Evolutionary conservation across 75 land plant genomes (phyloP).

Genomic region (Cupressus sempervirens): DNA sequence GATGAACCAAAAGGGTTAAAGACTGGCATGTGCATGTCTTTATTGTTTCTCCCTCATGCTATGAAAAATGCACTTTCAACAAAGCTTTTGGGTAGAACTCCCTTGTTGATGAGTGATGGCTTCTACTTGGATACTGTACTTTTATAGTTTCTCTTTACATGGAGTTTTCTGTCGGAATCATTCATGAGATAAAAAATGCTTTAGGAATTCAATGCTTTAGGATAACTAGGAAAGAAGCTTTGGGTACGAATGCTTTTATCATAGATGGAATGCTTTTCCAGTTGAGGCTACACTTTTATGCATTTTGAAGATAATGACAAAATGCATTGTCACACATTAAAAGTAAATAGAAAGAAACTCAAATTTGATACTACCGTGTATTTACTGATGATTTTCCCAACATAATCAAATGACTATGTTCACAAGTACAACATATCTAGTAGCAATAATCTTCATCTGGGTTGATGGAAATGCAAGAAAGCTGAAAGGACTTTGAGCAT

Average conservation of each 20-base stretch:
- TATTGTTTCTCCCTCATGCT: slow-evolving; percentile 75
- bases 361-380: not conserved
- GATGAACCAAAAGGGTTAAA: slow-evolving; percentile 99
- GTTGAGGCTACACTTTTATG: not conserved
- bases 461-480: not conserved
- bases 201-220: slow-evolving; percentile 94
- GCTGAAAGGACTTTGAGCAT: not conserved
- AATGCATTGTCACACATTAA: not conserved
- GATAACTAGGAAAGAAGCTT: slow-evolving; percentile 71
- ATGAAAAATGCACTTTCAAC: slow-evolving; percentile 88
- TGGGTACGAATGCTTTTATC: slow-evolving; percentile 11
- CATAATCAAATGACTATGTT: not conserved
- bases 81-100: slow-evolving; percentile 73
- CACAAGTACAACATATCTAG: not conserved
- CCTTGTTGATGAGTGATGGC: slow-evolving; percentile 65
- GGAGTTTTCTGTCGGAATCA: slow-evolving; percentile 81
- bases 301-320: not conserved
- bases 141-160: slow-evolving; percentile 80
- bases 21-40: slow-evolving; percentile 95
- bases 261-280: not conserved
- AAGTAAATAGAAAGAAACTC: not conserved
- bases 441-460: not conserved
- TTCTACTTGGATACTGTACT: slow-evolving; percentile 63
- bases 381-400: not conserved
- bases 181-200: slow-evolving; percentile 85